A percentile compares a stretch with the other conserved stretches of the same genome.
These are phyloP conservation scores for Rhizopogon sp. DNA, from an alignment of 768 basidiomycete species.

Conservation along the genomic window DNA sequence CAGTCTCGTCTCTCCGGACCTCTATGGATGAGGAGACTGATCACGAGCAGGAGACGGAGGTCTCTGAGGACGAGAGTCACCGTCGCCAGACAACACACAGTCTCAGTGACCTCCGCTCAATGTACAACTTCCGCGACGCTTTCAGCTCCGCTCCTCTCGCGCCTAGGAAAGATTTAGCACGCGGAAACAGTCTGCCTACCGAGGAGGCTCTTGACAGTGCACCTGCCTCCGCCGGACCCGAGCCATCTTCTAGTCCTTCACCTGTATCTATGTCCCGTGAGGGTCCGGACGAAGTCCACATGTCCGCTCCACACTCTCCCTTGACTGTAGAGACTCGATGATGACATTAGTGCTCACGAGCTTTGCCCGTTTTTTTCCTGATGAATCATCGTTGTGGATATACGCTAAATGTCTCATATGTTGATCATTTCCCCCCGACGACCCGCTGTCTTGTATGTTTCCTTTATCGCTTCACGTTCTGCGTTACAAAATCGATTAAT, in stretches of 20 bases:
- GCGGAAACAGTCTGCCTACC: neutral
- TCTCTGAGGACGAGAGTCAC: constrained; percentile 26
- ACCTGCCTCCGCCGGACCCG: neutral
- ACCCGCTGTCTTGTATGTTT: neutral
- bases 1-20: constrained; percentile 30
- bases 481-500: constrained; percentile 3
- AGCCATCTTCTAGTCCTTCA: neutral
- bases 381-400: neutral
- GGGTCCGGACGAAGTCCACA: neutral
- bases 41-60: constrained; percentile 25
- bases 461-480: neutral
- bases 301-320: neutral
- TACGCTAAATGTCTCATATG: neutral
- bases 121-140: constrained; percentile 23
- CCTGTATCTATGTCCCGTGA: neutral
- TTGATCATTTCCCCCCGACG: neutral
- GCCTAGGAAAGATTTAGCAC: neutral
- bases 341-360: neutral
- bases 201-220: neutral
- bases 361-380: neutral
- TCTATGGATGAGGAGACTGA: constrained; percentile 27
- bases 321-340: neutral
- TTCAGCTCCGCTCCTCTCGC: neutral
- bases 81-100: constrained; percentile 9
- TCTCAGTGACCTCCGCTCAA: constrained; percentile 19